phyloP scores from a whole-genome alignment of 768 basidiomycete genomes.

The Lactifluus piperatus region DNA sequence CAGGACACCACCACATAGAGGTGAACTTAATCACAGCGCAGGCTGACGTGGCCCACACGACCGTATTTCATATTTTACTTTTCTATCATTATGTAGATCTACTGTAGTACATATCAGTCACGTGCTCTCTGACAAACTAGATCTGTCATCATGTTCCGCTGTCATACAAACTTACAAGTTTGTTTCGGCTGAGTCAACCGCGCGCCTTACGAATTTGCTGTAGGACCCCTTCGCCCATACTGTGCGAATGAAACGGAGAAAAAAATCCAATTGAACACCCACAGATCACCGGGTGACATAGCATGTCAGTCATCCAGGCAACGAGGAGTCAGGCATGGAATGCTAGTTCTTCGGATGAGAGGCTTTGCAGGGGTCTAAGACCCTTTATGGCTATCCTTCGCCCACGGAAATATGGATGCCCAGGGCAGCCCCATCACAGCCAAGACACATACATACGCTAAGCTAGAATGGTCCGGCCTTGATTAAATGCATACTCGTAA shows the following conservation, averaged over 20 bases:
- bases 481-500: no score
- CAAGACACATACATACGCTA: no score
- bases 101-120: neutral
- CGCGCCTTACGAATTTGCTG: neutral
- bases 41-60: neutral
- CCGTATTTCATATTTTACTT: neutral
- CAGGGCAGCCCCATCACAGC: no score
- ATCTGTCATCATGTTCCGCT: neutral
- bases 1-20: conserved; percentile 7
- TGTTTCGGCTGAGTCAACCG: neutral
- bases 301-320: neutral
- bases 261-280: neutral
- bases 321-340: neutral
- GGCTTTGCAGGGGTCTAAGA: no score
- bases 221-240: neutral
- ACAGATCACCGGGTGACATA: neutral
- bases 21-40: conserved; percentile 9
- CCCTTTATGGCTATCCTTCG: neutral
- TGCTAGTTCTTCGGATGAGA: neutral
- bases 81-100: neutral
- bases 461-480: no score
- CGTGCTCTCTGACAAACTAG: neutral
- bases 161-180: neutral
- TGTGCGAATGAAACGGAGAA: neutral
- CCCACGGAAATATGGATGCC: no score